These are phyloP conservation scores for Arthrinium phaeospermum DNA, from an alignment of 2,329 filamentous ascomycete species.

Conservation along the genomic window DNA sequence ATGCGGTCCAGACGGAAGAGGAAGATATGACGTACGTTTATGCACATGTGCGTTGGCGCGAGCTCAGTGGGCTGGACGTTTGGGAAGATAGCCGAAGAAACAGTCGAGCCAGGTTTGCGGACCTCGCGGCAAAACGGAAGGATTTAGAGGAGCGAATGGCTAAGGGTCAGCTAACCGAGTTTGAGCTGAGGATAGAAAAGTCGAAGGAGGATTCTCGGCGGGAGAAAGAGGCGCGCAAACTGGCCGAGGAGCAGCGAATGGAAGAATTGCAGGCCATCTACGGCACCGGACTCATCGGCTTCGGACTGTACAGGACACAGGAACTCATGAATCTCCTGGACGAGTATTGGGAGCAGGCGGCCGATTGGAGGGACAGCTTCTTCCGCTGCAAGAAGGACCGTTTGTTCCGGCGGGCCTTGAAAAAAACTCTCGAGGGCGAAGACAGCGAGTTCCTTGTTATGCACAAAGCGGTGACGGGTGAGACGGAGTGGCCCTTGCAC, in stretches of 20 bases:
- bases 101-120: not conserved
- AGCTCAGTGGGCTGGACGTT: not conserved
- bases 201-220: not conserved
- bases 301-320: not conserved
- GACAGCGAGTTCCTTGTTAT: not conserved
- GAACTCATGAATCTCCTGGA: not conserved
- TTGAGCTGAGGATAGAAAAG: not conserved
- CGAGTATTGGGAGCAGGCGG: not conserved
- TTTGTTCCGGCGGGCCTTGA: not conserved
- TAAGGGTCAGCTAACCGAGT: not conserved
- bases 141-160: not conserved
- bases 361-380: not conserved
- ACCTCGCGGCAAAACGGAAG: not conserved
- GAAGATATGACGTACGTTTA: not conserved
- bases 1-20: not conserved
- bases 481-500: too few relatives aligned
- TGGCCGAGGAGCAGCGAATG: not conserved
- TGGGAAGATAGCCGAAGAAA: not conserved
- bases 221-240: not conserved
- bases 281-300: not conserved
- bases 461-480: not conserved
- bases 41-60: not conserved
- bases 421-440: not conserved
- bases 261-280: not conserved
- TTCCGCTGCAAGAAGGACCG: not conserved